Evolutionary conservation across 352 stramenopile species (phyloP).

Genomic region (Phytophthora cactorum): DNA sequence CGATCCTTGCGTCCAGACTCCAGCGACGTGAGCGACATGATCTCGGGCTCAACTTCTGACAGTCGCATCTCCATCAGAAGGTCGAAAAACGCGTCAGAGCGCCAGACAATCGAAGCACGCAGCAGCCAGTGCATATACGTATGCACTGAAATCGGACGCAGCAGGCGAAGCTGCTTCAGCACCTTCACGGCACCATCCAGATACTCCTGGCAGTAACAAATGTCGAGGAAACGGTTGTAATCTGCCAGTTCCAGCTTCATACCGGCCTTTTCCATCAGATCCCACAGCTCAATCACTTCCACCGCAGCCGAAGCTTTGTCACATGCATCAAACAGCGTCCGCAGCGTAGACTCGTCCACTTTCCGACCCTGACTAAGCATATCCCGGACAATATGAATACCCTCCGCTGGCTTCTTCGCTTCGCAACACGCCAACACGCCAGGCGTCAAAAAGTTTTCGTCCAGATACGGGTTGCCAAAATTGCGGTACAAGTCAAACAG

Average conservation of each 20-base stretch:
- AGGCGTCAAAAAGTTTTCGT: slow-evolving; percentile 82
- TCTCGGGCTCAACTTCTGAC: slow-evolving; percentile 79
- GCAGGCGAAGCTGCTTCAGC: slow-evolving; percentile 75
- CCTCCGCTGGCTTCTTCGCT: slow-evolving; percentile 71
- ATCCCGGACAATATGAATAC: slow-evolving; percentile 81
- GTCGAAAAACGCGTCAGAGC: slow-evolving; percentile 85
- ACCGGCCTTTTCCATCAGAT: slow-evolving; percentile 69
- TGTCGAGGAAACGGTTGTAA: slow-evolving; percentile 74
- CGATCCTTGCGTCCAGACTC: slow-evolving; percentile 85
- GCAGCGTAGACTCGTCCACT: slow-evolving; percentile 75
- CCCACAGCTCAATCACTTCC: slow-evolving; percentile 75
- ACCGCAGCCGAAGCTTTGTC: slow-evolving; percentile 67
- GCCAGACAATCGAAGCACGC: slow-evolving; percentile 79
- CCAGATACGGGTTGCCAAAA: slow-evolving; percentile 84
- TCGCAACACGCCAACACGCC: slow-evolving; percentile 83
- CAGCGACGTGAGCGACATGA: slow-evolving; percentile 85
- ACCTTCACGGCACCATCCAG: slow-evolving; percentile 80
- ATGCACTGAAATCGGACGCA: slow-evolving; percentile 66
- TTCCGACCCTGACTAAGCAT: slow-evolving; percentile 89
- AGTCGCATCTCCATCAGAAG: slow-evolving; percentile 89
- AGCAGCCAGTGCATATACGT: slow-evolving; percentile 90
- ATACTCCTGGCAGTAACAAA: slow-evolving; percentile 82
- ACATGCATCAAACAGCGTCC: slow-evolving; percentile 74
- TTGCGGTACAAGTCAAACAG: slow-evolving; percentile 89
- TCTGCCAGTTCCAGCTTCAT: slow-evolving; percentile 61